phyloP scores from a whole-genome alignment of 2,329 filamentous ascomycete species.

The Ceratocystis diversiconidia region DNA sequence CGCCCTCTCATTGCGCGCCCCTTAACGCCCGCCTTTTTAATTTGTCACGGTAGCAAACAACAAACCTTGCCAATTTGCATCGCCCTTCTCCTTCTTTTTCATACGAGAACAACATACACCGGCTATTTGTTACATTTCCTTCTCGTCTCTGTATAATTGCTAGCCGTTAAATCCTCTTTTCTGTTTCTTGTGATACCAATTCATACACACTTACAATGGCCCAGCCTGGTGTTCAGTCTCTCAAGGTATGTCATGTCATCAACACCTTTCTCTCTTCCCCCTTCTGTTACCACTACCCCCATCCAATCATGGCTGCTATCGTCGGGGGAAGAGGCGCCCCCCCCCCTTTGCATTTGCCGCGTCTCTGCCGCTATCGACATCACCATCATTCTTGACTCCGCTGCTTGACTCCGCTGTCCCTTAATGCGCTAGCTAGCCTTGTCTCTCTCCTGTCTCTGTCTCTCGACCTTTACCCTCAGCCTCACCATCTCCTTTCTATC shows the following conservation, averaged over 20 bases:
- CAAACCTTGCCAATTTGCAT: neutral
- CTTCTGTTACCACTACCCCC: neutral
- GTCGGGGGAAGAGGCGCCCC: no score
- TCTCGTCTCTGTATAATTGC: constrained; percentile 27
- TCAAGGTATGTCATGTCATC: constrained; percentile 55
- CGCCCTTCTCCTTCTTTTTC: neutral
- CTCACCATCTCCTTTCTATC: neutral
- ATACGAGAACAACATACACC: neutral
- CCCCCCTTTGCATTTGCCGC: no score
- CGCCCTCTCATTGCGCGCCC: neutral
- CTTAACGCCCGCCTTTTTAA: neutral
- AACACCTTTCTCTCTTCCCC: constrained; percentile 12
- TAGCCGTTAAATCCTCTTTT: constrained; percentile 3
- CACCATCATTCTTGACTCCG: no score
- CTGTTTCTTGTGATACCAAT: neutral
- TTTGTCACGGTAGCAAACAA: neutral
- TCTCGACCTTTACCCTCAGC: neutral
- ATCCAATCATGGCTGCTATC: no score
- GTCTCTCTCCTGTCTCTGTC: no score
- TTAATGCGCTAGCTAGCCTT: no score
- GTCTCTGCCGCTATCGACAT: no score
- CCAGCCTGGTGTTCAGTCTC: constrained; percentile 71
- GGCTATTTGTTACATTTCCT: constrained; percentile 7
- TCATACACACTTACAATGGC: constrained; percentile 46
- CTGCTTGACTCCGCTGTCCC: no score